These are phyloP conservation scores for Wickerhamiella cacticola DNA, from an alignment of 805 yeast genomes.

Conservation along the genomic window DNA sequence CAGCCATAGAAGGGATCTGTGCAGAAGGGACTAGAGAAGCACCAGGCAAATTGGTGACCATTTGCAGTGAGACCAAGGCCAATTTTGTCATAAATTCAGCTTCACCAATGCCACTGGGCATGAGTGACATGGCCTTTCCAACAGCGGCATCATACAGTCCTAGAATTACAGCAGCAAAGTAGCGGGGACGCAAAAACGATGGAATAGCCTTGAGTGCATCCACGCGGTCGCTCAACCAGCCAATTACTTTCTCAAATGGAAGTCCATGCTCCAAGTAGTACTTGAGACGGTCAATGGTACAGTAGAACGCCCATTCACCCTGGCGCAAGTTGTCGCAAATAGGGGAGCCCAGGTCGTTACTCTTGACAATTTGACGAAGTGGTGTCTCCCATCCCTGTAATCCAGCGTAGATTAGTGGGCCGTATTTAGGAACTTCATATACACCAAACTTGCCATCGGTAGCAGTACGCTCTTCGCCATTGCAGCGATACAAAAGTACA, in stretches of 20 bases:
- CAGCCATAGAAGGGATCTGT: constrained; percentile 67
- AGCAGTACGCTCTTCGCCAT: constrained; percentile 76
- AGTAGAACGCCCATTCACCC: constrained; percentile 87
- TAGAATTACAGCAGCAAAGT: constrained; percentile 72
- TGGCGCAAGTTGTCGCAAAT: constrained; percentile 64
- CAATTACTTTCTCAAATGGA: constrained; percentile 35
- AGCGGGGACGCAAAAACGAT: constrained; percentile 70
- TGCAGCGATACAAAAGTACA: constrained; percentile 61
- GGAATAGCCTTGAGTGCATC: constrained; percentile 57
- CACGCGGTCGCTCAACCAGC: constrained; percentile 60
- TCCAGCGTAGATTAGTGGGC: constrained; percentile 74
- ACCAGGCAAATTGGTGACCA: constrained; percentile 61
- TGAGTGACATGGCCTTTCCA: constrained; percentile 50
- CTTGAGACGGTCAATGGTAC: constrained; percentile 47
- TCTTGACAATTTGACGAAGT: constrained; percentile 46
- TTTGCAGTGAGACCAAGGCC: constrained; percentile 72
- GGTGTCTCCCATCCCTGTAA: constrained; percentile 83
- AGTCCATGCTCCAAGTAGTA: constrained; percentile 38
- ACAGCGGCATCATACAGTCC: constrained; percentile 75
- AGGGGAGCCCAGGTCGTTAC: constrained; percentile 76
- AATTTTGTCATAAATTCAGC: constrained; percentile 68
- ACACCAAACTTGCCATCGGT: constrained; percentile 61
- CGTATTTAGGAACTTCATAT: constrained; percentile 62
- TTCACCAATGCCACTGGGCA: constrained; percentile 42
- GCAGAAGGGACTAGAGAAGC: constrained; percentile 63